Evolutionary conservation across 768 basidiomycete species (phyloP).

Genomic region (Austroboletus eburneus): DNA sequence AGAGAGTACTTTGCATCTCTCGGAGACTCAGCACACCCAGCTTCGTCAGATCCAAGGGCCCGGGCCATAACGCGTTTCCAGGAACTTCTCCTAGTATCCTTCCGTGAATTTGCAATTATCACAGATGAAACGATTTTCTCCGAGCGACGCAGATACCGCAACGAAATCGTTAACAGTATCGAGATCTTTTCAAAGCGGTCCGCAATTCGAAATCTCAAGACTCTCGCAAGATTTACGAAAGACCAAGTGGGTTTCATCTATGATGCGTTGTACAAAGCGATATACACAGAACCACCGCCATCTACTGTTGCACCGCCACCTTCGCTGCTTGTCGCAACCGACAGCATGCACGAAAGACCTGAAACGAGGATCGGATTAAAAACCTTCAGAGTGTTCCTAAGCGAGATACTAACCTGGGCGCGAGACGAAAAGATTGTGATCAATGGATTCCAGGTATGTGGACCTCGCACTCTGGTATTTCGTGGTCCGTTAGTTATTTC

Average conservation of each 20-base stretch:
- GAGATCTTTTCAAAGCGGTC: conserved; percentile 93
- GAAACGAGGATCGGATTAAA: conserved; percentile 85
- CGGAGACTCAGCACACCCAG: conserved; percentile 90
- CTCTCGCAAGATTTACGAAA: conserved; percentile 76
- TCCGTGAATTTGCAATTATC: conserved; percentile 95
- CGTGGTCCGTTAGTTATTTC: conserved; percentile 2
- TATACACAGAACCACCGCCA: conserved; percentile 72
- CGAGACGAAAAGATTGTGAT: conserved; percentile 87
- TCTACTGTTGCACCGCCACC: conserved; percentile 46
- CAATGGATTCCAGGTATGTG: conserved; percentile 81
- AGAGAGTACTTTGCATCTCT: conserved; percentile 91
- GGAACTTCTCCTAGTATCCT: conserved; percentile 92
- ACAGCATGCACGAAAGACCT: conserved; percentile 65
- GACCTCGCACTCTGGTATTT: not conserved
- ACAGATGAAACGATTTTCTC: conserved; percentile 89
- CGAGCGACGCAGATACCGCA: conserved; percentile 82
- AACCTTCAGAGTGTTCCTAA: conserved; percentile 88
- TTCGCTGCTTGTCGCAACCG: conserved; percentile 51
- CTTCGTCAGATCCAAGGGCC: conserved; percentile 80
- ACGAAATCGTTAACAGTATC: conserved; percentile 88
- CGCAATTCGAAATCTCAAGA: conserved; percentile 81
- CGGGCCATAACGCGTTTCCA: conserved; percentile 97
- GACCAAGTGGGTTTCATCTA: conserved; percentile 89
- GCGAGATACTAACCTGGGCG: conserved; percentile 94
- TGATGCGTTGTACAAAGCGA: conserved; percentile 83